A percentile compares a stretch with the other conserved stretches of the same genome.
Evolutionary conservation across 352 stramenopile species (phyloP).

Genomic region (Pseudoperonospora humuli): DNA sequence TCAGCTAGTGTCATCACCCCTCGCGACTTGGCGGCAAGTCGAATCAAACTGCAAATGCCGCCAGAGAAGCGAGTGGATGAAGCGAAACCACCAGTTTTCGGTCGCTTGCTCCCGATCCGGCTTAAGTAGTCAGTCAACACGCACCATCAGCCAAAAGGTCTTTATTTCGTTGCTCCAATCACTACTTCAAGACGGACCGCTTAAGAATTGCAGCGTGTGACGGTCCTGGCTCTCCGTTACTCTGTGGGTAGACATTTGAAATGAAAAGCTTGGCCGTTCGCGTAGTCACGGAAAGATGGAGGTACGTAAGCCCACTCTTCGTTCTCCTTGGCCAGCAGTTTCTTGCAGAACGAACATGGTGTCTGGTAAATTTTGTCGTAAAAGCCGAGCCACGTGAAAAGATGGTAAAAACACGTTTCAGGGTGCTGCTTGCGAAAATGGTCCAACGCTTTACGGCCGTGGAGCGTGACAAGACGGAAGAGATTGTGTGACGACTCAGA

Average conservation of each 20-base stretch:
- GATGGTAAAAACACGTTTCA: conserved; percentile 81
- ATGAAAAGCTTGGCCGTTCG: conserved; percentile 74
- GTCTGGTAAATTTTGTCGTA: conserved; percentile 88
- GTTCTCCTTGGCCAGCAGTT: conserved; percentile 73
- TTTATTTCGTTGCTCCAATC: conserved; percentile 4
- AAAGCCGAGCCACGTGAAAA: conserved; percentile 81
- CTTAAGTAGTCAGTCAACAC: conserved; percentile 25
- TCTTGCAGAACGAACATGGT: conserved; percentile 78
- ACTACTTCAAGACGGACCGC: neutral
- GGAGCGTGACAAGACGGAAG: conserved; percentile 69
- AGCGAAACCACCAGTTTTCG: conserved; percentile 24
- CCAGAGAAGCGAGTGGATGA: conserved; percentile 2
- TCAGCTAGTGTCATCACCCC: conserved; percentile 36
- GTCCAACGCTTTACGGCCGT: conserved; percentile 68
- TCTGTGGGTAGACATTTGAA: conserved; percentile 73
- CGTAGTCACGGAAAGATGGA: conserved; percentile 82
- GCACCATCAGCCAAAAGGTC: neutral
- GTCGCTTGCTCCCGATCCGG: conserved; percentile 61
- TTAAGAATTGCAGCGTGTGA: neutral
- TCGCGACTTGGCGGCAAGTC: conserved; percentile 36
- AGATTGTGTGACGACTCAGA: conserved; percentile 74
- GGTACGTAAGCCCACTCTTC: conserved; percentile 76
- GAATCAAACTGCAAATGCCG: conserved; percentile 30
- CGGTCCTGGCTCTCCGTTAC: conserved; percentile 5
- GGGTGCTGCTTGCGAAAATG: conserved; percentile 82